These are phyloP conservation scores for Magnusiomyces fungicola DNA, from an alignment of 1,139 yeast species.

Conservation along the genomic window DNA sequence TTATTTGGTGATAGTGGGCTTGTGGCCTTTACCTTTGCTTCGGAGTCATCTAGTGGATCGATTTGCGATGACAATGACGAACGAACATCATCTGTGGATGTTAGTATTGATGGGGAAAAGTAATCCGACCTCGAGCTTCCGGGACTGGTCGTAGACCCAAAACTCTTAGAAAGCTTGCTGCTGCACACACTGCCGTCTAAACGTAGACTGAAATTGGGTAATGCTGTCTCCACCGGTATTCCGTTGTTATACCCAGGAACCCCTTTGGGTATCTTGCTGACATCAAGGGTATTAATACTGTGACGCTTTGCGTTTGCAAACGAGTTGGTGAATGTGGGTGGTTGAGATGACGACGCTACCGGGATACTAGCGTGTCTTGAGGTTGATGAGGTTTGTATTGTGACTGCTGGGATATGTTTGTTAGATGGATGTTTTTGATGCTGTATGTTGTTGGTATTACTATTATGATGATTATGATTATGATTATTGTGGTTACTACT, in stretches of 20 bases:
- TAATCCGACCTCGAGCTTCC: slow-evolving; percentile 3
- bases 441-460: slow-evolving; percentile 6
- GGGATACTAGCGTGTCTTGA: too few species aligned
- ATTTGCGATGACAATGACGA: not conserved
- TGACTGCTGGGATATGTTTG: not conserved
- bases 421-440: not conserved
- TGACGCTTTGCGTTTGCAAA: not conserved
- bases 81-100: not conserved
- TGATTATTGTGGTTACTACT: slow-evolving; percentile 6
- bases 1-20: too few species aligned
- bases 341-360: too few species aligned
- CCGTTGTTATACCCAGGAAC: not conserved
- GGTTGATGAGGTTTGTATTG: not conserved
- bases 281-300: not conserved
- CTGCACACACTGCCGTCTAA: not conserved
- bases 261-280: not conserved
- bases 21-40: too few species aligned
- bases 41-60: not conserved
- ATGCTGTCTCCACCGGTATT: not conserved
- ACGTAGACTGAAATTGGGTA: not conserved
- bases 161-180: not conserved
- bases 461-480: slow-evolving; percentile 3
- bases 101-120: not conserved
- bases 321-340: not conserved
- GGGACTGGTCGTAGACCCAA: not conserved